These are phyloP conservation scores for Cladosporium halotolerans DNA, from an alignment of 2,329 filamentous ascomycete species.

Conservation along the genomic window DNA sequence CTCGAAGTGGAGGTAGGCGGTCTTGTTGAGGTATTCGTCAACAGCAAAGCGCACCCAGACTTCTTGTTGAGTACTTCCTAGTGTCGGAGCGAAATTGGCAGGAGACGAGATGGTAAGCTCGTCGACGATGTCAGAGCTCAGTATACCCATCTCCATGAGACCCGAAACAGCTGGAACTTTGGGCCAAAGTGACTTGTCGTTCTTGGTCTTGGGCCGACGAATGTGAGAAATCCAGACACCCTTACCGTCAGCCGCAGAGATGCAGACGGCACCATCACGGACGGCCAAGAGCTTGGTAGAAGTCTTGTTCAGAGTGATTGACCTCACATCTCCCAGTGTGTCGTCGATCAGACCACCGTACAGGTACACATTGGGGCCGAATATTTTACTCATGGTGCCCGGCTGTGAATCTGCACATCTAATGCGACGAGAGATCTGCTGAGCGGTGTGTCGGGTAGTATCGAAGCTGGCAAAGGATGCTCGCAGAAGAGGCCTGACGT, in stretches of 20 bases:
- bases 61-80: constrained; percentile 34
- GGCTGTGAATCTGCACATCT: constrained; percentile 40
- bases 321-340: constrained; percentile 13
- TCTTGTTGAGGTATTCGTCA: constrained; percentile 23
- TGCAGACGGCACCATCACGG: constrained; percentile 31
- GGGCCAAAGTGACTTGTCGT: constrained; percentile 36
- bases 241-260: constrained; percentile 35
- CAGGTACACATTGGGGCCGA: constrained; percentile 34
- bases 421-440: constrained; percentile 38
- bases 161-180: constrained; percentile 36
- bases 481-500: constrained; percentile 35
- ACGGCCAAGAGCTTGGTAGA: constrained; percentile 31
- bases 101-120: constrained; percentile 8
- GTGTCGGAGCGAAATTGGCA: constrained; percentile 27
- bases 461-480: constrained; percentile 36
- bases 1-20: constrained; percentile 39
- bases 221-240: constrained; percentile 40
- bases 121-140: constrained; percentile 18
- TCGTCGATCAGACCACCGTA: constrained; percentile 39
- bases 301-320: constrained; percentile 14
- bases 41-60: constrained; percentile 35
- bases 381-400: constrained; percentile 34
- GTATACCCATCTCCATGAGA: constrained; percentile 31
- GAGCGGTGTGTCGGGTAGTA: constrained; percentile 29
- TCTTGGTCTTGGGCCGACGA: constrained; percentile 34